phyloP scores from a whole-genome alignment of 1,139 yeast genomes.

The Trichomonascaceae sp. region DNA sequence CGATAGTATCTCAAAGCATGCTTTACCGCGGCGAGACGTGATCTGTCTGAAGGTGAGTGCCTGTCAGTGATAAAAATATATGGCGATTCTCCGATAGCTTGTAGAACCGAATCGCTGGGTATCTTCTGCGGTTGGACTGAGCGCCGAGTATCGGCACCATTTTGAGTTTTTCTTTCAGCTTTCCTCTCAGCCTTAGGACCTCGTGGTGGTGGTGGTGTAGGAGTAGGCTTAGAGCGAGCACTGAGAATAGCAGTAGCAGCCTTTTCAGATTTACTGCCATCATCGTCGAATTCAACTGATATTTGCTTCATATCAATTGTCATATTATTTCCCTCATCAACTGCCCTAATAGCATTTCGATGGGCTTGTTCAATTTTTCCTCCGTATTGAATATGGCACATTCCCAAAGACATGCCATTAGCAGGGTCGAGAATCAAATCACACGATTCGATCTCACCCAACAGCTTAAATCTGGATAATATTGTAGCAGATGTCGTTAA shows the following conservation, averaged over 20 bases:
- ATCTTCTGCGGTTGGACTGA: background rate
- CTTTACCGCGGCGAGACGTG: conserved; percentile 51
- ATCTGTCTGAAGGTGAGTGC: conserved; percentile 46
- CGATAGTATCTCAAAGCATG: conserved; percentile 48
- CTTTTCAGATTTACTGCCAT: conserved; percentile 21
- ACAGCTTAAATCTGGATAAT: conserved; percentile 50
- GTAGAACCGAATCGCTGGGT: conserved; percentile 18
- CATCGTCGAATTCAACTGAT: conserved; percentile 31
- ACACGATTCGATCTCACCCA: conserved; percentile 55
- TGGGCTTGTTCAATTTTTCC: conserved; percentile 54
- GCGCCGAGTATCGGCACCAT: background rate
- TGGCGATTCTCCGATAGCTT: conserved; percentile 47
- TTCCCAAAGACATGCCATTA: conserved; percentile 75
- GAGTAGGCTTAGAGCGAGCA: conserved; percentile 1
- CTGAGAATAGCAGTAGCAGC: background rate
- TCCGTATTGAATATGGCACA: conserved; percentile 58
- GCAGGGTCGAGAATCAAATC: conserved; percentile 63
- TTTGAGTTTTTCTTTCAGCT: background rate
- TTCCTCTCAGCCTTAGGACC: conserved; percentile 5
- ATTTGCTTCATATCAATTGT: conserved; percentile 33
- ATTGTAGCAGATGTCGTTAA: conserved; percentile 44
- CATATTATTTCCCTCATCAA: conserved; percentile 28
- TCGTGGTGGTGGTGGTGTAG: conserved; percentile 6
- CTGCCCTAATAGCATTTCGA: conserved; percentile 40
- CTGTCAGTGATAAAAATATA: conserved; percentile 51